Evolutionary conservation across 2,329 filamentous ascomycete genomes (phyloP).

Genomic region (Fusarium sp.): DNA sequence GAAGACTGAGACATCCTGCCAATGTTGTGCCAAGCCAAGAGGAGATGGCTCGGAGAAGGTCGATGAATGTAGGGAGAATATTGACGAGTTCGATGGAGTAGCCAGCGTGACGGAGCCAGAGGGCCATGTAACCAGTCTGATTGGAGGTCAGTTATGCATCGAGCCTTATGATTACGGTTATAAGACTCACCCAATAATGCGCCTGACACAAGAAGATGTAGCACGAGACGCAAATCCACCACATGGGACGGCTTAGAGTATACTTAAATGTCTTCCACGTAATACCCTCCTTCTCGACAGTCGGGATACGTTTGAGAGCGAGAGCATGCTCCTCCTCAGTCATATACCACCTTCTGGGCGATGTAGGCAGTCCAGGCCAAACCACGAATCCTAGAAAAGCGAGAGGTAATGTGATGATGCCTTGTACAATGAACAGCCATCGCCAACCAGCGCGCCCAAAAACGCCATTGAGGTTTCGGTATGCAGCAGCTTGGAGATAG

Average conservation of each 20-base stretch:
- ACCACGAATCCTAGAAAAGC: neutral
- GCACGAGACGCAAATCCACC: conserved; percentile 1
- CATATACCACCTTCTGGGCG: neutral
- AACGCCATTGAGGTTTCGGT: neutral
- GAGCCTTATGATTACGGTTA: accelerated
- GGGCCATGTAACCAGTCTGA: neutral
- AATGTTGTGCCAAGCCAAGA: neutral
- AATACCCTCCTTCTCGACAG: neutral
- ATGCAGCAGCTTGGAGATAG: neutral
- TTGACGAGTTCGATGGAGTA: conserved; percentile 1
- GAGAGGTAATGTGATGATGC: neutral
- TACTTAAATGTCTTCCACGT: conserved; percentile 4
- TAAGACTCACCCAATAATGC: neutral
- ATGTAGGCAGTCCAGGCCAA: neutral
- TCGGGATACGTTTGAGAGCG: neutral
- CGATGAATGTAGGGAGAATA: neutral
- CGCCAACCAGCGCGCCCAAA: conserved; percentile 3
- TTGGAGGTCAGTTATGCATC: accelerated
- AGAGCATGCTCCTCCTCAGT: neutral
- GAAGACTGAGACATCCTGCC: neutral
- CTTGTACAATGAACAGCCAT: neutral
- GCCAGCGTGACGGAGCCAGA: neutral
- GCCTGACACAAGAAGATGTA: neutral
- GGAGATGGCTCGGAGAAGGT: neutral
- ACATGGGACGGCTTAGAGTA: neutral